Evolutionary conservation across 495 filamentous ascomycete genomes (phyloP).

Genomic region (Neurospora tetrasperma): DNA sequence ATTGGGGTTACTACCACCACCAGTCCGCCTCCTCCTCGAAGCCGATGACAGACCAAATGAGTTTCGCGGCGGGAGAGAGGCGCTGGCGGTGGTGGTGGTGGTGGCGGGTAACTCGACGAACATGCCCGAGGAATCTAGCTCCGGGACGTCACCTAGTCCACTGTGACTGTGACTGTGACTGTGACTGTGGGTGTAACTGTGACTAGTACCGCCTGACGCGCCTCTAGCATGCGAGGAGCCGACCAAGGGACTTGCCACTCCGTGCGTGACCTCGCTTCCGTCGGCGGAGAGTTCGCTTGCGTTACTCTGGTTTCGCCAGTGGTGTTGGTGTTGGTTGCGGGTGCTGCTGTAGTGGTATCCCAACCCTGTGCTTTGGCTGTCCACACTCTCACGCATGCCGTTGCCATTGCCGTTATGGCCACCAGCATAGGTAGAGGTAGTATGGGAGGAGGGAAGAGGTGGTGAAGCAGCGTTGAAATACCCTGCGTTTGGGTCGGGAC

Average conservation of each 20-base stretch:
- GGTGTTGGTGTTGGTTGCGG: slow-evolving; percentile 1
- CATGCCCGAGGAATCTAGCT: slow-evolving; percentile 17
- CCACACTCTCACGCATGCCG: slow-evolving; percentile 20
- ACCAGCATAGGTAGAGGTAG: background rate
- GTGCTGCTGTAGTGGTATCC: slow-evolving; percentile 6
- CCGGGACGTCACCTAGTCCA: slow-evolving; percentile 3
- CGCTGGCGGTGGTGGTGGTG: background rate
- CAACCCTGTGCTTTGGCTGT: slow-evolving; percentile 16
- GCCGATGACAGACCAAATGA: background rate
- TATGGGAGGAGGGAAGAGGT: background rate
- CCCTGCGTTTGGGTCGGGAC: slow-evolving; percentile 20
- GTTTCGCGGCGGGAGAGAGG: background rate
- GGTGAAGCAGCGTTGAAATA: slow-evolving; percentile 20
- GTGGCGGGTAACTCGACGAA: slow-evolving; percentile 13
- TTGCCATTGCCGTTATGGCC: slow-evolving; percentile 1
- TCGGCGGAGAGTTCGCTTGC: slow-evolving; percentile 30
- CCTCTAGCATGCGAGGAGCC: background rate
- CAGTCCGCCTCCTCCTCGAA: background rate
- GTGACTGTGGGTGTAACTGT: no score
- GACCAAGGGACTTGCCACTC: slow-evolving; percentile 4
- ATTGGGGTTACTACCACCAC: background rate
- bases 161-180: background rate
- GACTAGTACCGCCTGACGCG: background rate
- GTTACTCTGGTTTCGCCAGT: slow-evolving; percentile 29
- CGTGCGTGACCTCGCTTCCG: slow-evolving; percentile 20